Conservation (phyloP, 495 filamentous ascomycete genomes). For the Aspergillus heteromorphus region DNA sequence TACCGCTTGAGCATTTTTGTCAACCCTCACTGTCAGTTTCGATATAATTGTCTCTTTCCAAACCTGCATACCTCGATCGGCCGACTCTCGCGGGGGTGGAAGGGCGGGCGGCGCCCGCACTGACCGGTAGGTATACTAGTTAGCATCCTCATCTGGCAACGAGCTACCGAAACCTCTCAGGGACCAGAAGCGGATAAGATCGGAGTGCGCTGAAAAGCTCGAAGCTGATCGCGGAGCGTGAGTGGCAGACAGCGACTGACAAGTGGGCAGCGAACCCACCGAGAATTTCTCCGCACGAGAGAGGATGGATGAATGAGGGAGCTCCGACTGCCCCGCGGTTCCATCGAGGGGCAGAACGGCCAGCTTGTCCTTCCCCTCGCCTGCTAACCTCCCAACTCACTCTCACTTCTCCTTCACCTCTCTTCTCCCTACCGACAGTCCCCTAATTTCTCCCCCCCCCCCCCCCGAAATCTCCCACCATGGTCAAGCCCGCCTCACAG, state of each 20-base stretch:
- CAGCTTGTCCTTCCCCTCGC: background rate
- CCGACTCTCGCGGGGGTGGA: no score
- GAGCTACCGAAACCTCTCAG: no score
- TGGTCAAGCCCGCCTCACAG: constrained; percentile 23
- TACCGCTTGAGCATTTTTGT: no score
- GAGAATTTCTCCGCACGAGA: constrained; percentile 14
- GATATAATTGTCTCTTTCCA: no score
- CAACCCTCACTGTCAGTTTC: no score
- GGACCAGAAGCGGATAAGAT: no score
- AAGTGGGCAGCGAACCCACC: constrained; percentile 19
- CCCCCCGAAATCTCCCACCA: constrained; percentile 11
- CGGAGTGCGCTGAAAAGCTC: no score
- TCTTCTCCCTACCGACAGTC: background rate
- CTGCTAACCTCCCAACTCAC: background rate
- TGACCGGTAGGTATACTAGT: no score
- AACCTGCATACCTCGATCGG: no score
- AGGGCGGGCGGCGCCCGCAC: no score
- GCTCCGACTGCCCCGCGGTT: constrained; percentile 6
- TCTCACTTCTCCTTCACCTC: background rate
- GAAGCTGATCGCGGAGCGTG: background rate
- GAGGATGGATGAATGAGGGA: background rate
- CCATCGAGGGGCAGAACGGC: background rate
- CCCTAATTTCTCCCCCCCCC: no score
- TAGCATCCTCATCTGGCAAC: background rate
- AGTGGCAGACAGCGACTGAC: background rate